These are phyloP conservation scores for Gossypium bickii DNA, from an alignment of 345 rosid species.

Conservation along the genomic window DNA sequence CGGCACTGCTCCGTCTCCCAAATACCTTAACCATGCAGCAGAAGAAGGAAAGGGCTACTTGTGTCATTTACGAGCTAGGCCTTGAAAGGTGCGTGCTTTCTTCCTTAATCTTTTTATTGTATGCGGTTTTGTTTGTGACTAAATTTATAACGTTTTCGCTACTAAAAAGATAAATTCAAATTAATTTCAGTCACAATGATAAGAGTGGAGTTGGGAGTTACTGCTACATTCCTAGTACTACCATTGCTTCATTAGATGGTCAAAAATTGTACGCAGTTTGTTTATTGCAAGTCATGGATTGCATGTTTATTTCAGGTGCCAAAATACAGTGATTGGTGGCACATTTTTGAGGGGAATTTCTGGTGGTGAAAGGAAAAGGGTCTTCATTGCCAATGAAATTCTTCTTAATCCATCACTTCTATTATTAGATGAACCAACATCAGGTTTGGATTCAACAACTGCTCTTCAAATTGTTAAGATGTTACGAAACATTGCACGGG, in stretches of 20 bases:
- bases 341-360: slow-evolving; percentile 29
- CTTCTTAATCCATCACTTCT: slow-evolving; percentile 32
- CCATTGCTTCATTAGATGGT: neutral
- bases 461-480: slow-evolving; percentile 23
- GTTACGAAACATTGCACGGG: slow-evolving; percentile 25
- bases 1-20: slow-evolving; percentile 29
- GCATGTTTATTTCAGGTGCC: slow-evolving; percentile 20
- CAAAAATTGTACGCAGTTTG: neutral
- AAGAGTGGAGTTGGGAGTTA: neutral
- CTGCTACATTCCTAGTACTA: neutral
- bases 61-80: slow-evolving; percentile 23
- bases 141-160: neutral
- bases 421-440: slow-evolving; percentile 31
- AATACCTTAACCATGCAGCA: slow-evolving; percentile 15
- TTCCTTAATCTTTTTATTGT: neutral
- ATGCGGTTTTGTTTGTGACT: neutral
- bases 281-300: neutral
- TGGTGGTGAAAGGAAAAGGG: slow-evolving; percentile 36
- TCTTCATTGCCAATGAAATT: slow-evolving; percentile 32
- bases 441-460: slow-evolving; percentile 29
- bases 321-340: slow-evolving; percentile 27
- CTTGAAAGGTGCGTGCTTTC: slow-evolving; percentile 26
- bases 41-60: slow-evolving; percentile 22
- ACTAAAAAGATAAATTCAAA: neutral
- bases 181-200: neutral